phyloP scores from a whole-genome alignment of 1,139 yeast genomes.

The Candida sojae region DNA sequence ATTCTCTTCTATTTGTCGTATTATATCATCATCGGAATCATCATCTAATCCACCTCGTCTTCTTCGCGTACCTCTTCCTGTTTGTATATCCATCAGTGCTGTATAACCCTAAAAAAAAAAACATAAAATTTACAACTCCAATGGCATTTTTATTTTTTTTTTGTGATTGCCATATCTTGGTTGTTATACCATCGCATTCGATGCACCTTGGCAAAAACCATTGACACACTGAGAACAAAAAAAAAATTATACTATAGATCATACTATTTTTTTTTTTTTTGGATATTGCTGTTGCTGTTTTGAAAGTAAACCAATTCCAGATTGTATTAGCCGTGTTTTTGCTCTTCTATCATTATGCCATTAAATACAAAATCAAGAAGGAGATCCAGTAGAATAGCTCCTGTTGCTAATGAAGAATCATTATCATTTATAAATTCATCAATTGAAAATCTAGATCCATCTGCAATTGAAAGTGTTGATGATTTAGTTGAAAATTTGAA shows the following conservation, averaged over 20 bases:
- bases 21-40: background rate
- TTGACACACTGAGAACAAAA: background rate
- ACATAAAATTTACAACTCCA: background rate
- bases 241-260: background rate
- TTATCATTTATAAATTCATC: slow-evolving; percentile 13
- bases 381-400: slow-evolving; percentile 23
- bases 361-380: slow-evolving; percentile 9
- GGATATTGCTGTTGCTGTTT: no score
- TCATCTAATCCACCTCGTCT: slow-evolving; percentile 10
- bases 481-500: background rate
- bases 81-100: slow-evolving; percentile 11
- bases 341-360: background rate
- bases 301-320: no score
- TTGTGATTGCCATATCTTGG: no score
- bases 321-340: background rate
- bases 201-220: no score
- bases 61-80: slow-evolving; percentile 23
- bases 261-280: background rate
- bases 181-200: no score
- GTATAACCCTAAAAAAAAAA: background rate
- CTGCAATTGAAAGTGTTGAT: slow-evolving; percentile 7
- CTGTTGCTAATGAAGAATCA: slow-evolving; percentile 18
- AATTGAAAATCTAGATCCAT: slow-evolving; percentile 8
- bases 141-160: background rate
- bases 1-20: background rate